Base-by-base conservation (phyloP, 139 green algal genomes). In the Gonium pectorale region DNA sequence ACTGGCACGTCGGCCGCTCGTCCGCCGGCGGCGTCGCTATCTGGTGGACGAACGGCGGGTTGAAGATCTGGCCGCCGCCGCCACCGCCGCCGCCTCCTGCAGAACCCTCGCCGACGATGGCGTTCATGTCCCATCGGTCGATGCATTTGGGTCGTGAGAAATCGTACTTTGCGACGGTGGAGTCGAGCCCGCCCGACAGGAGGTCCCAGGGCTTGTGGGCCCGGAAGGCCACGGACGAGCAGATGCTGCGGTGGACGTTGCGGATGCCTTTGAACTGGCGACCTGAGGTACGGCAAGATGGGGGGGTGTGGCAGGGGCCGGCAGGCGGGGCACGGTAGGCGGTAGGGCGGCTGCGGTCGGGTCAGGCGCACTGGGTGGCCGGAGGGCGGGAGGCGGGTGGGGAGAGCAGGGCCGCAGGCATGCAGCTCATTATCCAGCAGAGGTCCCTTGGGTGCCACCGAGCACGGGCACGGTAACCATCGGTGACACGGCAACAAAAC, bases 31-130 rank as follows among this genome's bases (percentile, higher is more conserved):
- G 89, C 17, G 90, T 79, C 2, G 83, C 87, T 3, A 95, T 7
- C 64, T 80, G 66, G 70, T 94, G 89, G 41, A 94, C 90, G 80
- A 95, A 90, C 24, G 92, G 92, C 19, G 92, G 92, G 81, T 95
- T 95, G 69, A 92, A 92, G n/a, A 94, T 67, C 77, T 95, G 88
- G 43, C 86, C 87, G 9, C 44, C 67, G 33, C 49, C 62, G 19
- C 73, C 60, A 41, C 69, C 62, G 74, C 74, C 74, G 41, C 38
- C 37, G 21, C 29, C 74, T 5, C 27, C 75, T 33, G 54, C 3
- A n/a, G n/a, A n/a, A n/a, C n/a, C n/a, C 8, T 41, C 15, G 56
- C 29, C 75, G 59, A 3, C 63, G n/a, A 84, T 31, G 1, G 78
- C 37, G 21, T 82, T 44, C 84, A 89, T 72, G 37, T 85, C 70